Evolutionary conservation across 1,284 basidiomycete genomes (phyloP).

Genomic region (Sanghuangporus baumii): DNA sequence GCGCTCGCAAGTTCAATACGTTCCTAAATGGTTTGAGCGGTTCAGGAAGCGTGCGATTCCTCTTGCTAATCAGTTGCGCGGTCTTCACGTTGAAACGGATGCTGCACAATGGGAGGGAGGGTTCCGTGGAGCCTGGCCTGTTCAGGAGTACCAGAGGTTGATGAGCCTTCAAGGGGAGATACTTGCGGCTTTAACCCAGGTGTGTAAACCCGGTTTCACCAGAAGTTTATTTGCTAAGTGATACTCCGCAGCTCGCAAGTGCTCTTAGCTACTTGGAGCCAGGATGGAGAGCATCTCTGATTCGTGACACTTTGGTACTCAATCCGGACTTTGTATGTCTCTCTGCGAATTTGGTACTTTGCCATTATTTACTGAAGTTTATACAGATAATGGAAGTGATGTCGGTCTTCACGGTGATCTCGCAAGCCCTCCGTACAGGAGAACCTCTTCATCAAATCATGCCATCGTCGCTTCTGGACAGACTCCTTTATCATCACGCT

Average conservation of each 20-base stretch:
- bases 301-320: slow-evolving; percentile 38
- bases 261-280: slow-evolving; percentile 36
- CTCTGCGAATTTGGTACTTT: background rate
- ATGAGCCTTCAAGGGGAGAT: slow-evolving; percentile 37
- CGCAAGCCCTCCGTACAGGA: slow-evolving; percentile 41
- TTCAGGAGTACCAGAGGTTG: slow-evolving; percentile 39
- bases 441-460: slow-evolving; percentile 42
- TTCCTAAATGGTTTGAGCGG: slow-evolving; percentile 19
- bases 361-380: background rate
- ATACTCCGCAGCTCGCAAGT: slow-evolving; percentile 15
- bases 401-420: slow-evolving; percentile 37
- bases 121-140: slow-evolving; percentile 46
- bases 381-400: slow-evolving; percentile 40
- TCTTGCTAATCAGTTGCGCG: slow-evolving; percentile 32
- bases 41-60: slow-evolving; percentile 21
- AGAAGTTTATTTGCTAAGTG: background rate
- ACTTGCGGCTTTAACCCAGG: slow-evolving; percentile 36
- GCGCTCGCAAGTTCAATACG: slow-evolving; percentile 27
- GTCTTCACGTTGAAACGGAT: slow-evolving; percentile 31
- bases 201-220: slow-evolving; percentile 15
- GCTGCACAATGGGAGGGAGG: slow-evolving; percentile 42
- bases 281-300: slow-evolving; percentile 30
- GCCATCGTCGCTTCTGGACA: slow-evolving; percentile 37
- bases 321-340: slow-evolving; percentile 42
- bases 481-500: slow-evolving; percentile 37